phyloP scores from a whole-genome alignment of 2,329 filamentous ascomycete species.

The Basipetospora sp. region DNA sequence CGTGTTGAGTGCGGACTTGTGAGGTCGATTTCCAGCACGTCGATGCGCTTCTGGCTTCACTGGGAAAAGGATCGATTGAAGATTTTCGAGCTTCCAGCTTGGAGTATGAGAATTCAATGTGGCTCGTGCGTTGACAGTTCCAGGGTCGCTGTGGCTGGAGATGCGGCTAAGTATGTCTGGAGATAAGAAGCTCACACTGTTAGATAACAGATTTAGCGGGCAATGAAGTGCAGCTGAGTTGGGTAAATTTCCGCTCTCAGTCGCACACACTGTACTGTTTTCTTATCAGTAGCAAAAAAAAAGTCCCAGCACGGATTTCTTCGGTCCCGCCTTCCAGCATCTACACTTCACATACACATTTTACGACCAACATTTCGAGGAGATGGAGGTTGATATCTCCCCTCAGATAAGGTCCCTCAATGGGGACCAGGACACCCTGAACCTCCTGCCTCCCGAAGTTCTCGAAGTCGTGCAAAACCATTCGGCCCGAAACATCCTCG shows the following conservation, averaged over 20 bases:
- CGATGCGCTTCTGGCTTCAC: slow-evolving; percentile 1
- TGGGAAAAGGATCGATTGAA: slow-evolving; percentile 4
- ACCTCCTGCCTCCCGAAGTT: slow-evolving; percentile 51
- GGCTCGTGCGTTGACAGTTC: slow-evolving; percentile 4
- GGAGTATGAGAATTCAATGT: slow-evolving; percentile 1
- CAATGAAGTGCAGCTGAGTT: too few species aligned
- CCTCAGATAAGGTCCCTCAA: slow-evolving; percentile 8
- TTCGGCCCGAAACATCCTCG: slow-evolving; percentile 51
- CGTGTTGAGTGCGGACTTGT: not conserved
- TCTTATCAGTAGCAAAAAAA: slow-evolving; percentile 4
- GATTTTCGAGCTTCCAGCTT: slow-evolving; percentile 7
- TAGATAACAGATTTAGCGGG: too few species aligned
- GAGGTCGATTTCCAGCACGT: slow-evolving; percentile 9
- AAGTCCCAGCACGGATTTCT: not conserved
- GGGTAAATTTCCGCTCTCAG: too few species aligned
- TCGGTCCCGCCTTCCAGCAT: not conserved
- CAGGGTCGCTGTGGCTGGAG: not conserved
- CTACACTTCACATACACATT: not conserved
- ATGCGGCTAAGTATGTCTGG: not conserved
- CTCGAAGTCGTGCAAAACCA: slow-evolving; percentile 45
- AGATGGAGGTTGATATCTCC: slow-evolving; percentile 10
- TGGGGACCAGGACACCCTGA: slow-evolving; percentile 8
- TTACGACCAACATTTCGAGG: not conserved
- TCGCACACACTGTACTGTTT: not conserved
- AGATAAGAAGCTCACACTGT: slow-evolving; percentile 3